A percentile compares a stretch with the other conserved stretches of the same genome.
Evolutionary conservation across 2,329 filamentous ascomycete genomes (phyloP).

Genomic region (Neoscytalidium dimidiatum): DNA sequence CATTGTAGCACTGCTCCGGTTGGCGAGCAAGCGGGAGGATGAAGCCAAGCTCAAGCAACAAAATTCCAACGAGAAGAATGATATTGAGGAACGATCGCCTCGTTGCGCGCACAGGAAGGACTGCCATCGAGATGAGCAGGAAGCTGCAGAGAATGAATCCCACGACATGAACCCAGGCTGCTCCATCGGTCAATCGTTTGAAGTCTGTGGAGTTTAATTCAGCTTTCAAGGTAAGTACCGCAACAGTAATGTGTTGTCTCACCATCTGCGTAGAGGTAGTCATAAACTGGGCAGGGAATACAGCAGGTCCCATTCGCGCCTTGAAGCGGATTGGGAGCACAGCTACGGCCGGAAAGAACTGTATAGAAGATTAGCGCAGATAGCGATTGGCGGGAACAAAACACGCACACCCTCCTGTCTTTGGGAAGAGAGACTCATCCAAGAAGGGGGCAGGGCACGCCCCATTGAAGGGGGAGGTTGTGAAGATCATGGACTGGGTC

Average conservation of each 20-base stretch:
- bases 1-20: constrained; percentile 81
- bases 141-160: constrained; percentile 73
- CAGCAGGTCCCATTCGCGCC: constrained; percentile 60
- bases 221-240: neutral
- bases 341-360: constrained; percentile 28
- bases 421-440: constrained; percentile 26
- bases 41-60: constrained; percentile 88
- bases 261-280: constrained; percentile 67
- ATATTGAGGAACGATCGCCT: constrained; percentile 91
- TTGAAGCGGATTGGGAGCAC: constrained; percentile 28
- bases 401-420: constrained; percentile 28
- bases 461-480: constrained; percentile 1
- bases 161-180: constrained; percentile 72
- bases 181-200: constrained; percentile 50
- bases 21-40: constrained; percentile 80
- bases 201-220: constrained; percentile 32
- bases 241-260: constrained; percentile 21
- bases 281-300: constrained; percentile 77
- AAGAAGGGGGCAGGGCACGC: constrained; percentile 30
- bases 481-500: neutral
- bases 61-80: constrained; percentile 73
- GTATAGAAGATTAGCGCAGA: neutral
- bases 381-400: no score
- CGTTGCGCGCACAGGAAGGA: constrained; percentile 84
- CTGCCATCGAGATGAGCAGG: constrained; percentile 77